Evolutionary conservation across 768 basidiomycete species (phyloP).

Genomic region (Mycena capillaripes): DNA sequence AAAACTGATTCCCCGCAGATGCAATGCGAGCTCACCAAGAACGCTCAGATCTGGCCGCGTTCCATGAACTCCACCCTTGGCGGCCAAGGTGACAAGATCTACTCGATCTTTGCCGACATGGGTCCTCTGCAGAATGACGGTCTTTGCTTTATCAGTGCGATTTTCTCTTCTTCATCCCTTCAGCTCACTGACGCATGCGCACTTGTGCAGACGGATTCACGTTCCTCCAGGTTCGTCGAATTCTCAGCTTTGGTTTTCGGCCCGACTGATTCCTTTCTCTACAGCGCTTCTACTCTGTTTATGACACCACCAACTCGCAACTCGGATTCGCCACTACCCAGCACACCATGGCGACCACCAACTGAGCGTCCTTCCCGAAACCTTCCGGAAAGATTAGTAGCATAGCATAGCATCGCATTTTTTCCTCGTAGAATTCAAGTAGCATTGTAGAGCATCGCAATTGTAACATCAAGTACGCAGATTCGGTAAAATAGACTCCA

Average conservation of each 20-base stretch:
- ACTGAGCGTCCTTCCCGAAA: neutral
- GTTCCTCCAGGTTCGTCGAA: slow-evolving; percentile 53
- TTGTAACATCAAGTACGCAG: slow-evolving; percentile 11
- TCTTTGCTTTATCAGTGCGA: slow-evolving; percentile 75
- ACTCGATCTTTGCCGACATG: slow-evolving; percentile 66
- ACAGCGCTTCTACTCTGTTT: slow-evolving; percentile 72
- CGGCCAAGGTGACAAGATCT: slow-evolving; percentile 62
- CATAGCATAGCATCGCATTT: slow-evolving; percentile 18
- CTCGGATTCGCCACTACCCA: slow-evolving; percentile 56
- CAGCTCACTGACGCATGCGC: neutral
- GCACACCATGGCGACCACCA: slow-evolving; percentile 29
- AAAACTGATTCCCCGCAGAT: slow-evolving; percentile 44
- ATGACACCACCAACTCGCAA: slow-evolving; percentile 56
- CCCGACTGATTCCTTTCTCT: neutral
- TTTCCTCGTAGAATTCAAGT: neutral
- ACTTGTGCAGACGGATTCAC: slow-evolving; percentile 65
- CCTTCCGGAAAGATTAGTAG: neutral
- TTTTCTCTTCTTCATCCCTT: neutral
- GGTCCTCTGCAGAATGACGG: slow-evolving; percentile 61
- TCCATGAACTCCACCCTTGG: slow-evolving; percentile 68
- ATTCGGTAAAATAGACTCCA: neutral
- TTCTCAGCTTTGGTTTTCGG: neutral
- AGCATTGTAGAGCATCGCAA: slow-evolving; percentile 14
- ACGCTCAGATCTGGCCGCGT: slow-evolving; percentile 81
- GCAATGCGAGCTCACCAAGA: slow-evolving; percentile 68